Base-by-base conservation (phyloP, 345 rosid species). In the Eucalyptus microcorys region DNA sequence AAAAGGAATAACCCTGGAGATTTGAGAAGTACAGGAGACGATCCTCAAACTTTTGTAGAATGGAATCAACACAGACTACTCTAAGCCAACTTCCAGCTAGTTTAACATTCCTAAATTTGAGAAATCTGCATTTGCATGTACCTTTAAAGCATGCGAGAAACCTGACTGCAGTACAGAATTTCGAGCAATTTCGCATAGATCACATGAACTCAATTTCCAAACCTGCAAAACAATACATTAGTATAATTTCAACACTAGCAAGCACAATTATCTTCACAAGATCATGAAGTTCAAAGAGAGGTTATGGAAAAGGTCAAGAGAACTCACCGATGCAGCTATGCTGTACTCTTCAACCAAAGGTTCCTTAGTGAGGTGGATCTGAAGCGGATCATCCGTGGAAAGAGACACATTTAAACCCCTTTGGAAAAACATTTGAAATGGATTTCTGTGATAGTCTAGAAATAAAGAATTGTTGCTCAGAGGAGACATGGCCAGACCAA, bases 161-260 rank as follows among this genome's bases (percentile, higher is more conserved):
- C 99, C 99, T 84, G 99, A 98, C 92, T 98, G 99, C 91, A 93
- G 95, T 85, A 98, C 99, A n/a, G 99, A 98, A 92, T 98, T 97
- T 84, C 99, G 97, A 43, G 99, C 99, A 92, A 98, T 97, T 95
- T 98, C 99, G 26, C 99, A 98, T 37, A 98, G 92, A 93, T 98
- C 99, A 90, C 99, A 97, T 16, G 99, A 91, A 93, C 99, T 98
- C 95, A 97, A 93, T 93, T 98, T 98, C 99, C 99, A 97, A 50
- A 97, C 98, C 99, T 97, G 93, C 47, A 88, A 83, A 16, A 87
- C 40, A 48, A 47, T 34, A 50, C 89, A 80, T 50, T 42, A 27
- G 49, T 88, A 61, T 50, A 34, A 49, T 48, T 48, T 49, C 47
- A 45, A 32, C 83, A 40, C 47, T 10, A 30, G 13, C 83, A 76